Evolutionary conservation across 2,329 filamentous ascomycete species (phyloP), one percentile per base, ranked within the genome.

Genomic region (Chrysosporium keratinophilum): DNA sequence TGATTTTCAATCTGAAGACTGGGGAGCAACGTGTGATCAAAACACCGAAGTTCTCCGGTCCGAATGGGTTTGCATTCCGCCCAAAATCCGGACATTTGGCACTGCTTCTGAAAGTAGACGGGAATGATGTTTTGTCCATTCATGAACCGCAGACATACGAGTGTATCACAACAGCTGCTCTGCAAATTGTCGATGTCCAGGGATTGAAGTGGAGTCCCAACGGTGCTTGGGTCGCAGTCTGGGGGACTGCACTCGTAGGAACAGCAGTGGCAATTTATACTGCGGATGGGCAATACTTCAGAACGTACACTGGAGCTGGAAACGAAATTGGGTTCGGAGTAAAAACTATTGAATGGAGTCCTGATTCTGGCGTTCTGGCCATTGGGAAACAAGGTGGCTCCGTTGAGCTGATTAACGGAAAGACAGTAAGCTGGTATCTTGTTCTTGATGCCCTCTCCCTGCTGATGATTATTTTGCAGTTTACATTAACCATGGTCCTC

Each of bases 191-290:
- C 14, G 80, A 83, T 67, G 79, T 78, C 1, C 77, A 78, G 56
- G 77, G 76, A 0, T 52, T 83, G 35, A 77, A 75, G 62, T 83
- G 80, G 79, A 81, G 78, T 58, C 73, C 74, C 0, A 77, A 82
- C 64, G 79, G 80, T 3, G 70, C 71, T 56, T 83, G 80, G 80
- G 67, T 83, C 55, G 77, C 74, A 1, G 63, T 82, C 3, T 77
- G 79, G 71, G 80, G 82, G 60, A 67, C 75, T 33, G 70, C 78
- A 2, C 34, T 54, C 9, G 66, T 69, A 5, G 75, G 76, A 6
- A 76, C 75, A 34, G 75, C 72, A 52, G 62, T 81, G 10, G 65
- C 75, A 52, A 71, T 83, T 40, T 80, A 77, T 59, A 82, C 80
- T 1, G 76, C 79, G 1, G 78, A 82, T 60, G 80, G 79, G 1